phyloP scores from a whole-genome alignment of 495 filamentous ascomycete species.

The Jackrogersella multiformis region DNA sequence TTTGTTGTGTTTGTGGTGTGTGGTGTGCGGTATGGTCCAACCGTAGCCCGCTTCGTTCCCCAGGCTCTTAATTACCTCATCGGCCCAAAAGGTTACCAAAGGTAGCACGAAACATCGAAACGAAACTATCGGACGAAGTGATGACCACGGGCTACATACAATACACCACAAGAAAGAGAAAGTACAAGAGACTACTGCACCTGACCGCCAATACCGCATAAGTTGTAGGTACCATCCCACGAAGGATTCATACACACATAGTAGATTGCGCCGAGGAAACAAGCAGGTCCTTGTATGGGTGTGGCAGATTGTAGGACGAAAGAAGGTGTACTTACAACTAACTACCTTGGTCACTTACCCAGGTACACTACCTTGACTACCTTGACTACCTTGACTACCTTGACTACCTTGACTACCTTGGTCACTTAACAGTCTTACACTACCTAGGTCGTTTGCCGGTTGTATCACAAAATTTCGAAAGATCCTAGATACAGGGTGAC shows the following conservation, averaged over 20 bases:
- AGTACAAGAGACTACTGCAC: slow-evolving; percentile 29
- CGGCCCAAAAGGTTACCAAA: not conserved
- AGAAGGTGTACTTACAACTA: too few relatives aligned
- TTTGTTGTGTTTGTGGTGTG: not conserved
- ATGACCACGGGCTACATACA: too few relatives aligned
- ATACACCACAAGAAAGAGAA: too few relatives aligned
- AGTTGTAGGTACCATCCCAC: not conserved
- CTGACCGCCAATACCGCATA: slow-evolving; percentile 33
- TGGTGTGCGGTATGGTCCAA: not conserved
- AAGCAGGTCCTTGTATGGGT: slow-evolving; percentile 28
- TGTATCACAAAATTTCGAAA: slow-evolving; percentile 43
- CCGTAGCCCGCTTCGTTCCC: slow-evolving; percentile 4
- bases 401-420: too few relatives aligned
- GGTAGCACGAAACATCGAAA: not conserved
- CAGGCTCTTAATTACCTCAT: slow-evolving; percentile 33
- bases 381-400: too few relatives aligned
- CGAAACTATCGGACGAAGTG: slow-evolving; percentile 2
- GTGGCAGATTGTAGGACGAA: slow-evolving; percentile 24
- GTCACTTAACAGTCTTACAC: too few relatives aligned
- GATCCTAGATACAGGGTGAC: slow-evolving; percentile 41
- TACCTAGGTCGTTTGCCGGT: slow-evolving; percentile 42
- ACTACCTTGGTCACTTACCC: too few relatives aligned
- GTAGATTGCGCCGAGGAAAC: slow-evolving; percentile 36
- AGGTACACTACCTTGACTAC: too few relatives aligned
- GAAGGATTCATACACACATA: slow-evolving; percentile 43